Base-by-base conservation (phyloP, 2,329 filamentous ascomycete species). In the Diaporthe sp. region DNA sequence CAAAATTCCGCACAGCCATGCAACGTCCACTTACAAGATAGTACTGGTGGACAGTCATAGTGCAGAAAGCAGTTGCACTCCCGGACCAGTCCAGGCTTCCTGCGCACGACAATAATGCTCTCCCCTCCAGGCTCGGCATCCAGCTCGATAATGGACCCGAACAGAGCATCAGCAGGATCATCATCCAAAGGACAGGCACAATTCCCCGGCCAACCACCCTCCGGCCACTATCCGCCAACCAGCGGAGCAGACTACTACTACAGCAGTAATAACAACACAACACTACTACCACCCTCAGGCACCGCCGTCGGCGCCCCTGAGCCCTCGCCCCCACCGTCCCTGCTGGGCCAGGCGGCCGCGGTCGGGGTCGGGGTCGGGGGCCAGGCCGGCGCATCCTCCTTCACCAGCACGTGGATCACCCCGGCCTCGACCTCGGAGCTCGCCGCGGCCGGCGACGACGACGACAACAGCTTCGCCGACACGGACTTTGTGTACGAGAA, bases 161-260 rank as follows among this genome's bases (percentile, higher is more conserved):
- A 38, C 40, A 58, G 42, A 7, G n/a, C 58, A 54, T 13, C 57
- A n/a, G 52, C 22, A 58, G 22, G 25, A 38, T 35, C 40, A 25
- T 55, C 64, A 28, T 58, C 67, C 64, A 58, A 54, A n/a, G 54
- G 69, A 60, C 35, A 52, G 12, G 22, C 70, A 57, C 42, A 47
- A 6, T 73, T 58, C 15, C 57, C 50, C 28, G 35, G 52, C 10
- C 47, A 61, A 25, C 28, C 54, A 30, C 52, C 69, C 13, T 40
- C 69, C 25, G 54, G 42, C 13, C 25, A 64, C 15, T 64, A 54
- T 85, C 85, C 76, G 79, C 87, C 76, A 92, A 91, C 82, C 89
- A 86, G 73, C 57, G 17, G 73, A 33, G n/a, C 22, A 8, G 25
- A 38, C 28, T 60, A n/a, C 52, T 30, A 30, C 52, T 6, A 28